Evolutionary conservation across 441 rosid genomes (phyloP).

Genomic region (Adansonia gregorii): DNA sequence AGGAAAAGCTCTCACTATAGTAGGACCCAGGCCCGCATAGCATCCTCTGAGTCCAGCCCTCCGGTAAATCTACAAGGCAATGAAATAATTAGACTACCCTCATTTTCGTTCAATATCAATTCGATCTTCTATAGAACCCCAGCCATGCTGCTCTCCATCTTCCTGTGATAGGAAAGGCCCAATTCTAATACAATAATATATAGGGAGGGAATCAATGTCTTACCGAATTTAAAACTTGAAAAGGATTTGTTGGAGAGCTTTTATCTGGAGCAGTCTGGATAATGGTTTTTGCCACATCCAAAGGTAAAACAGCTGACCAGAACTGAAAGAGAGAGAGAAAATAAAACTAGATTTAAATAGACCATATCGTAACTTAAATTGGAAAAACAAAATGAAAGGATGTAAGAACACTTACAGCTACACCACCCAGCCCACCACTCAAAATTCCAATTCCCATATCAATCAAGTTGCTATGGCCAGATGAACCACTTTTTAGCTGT

Average conservation of each 20-base stretch:
- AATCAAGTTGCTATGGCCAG: conserved; percentile 55
- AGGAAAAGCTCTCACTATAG: conserved; percentile 82
- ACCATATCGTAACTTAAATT: not conserved
- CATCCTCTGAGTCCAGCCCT: conserved; percentile 17
- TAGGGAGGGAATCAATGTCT: conserved; percentile 31
- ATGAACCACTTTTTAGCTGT: conserved; percentile 48
- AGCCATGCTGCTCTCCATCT: conserved; percentile 10
- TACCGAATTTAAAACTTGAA: conserved; percentile 69
- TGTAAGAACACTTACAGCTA: conserved; percentile 63
- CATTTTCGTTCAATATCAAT: not conserved
- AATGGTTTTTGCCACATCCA: conserved; percentile 90
- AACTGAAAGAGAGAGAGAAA: conserved; percentile 43
- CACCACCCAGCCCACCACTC: conserved; percentile 88
- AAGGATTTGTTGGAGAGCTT: conserved; percentile 63
- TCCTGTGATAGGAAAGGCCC: not conserved
- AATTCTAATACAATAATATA: not conserved
- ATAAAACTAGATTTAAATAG: conserved; percentile 18
- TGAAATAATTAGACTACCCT: conserved; percentile 5
- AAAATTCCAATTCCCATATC: conserved; percentile 79
- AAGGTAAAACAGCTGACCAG: conserved; percentile 80
- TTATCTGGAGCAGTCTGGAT: conserved; percentile 76
- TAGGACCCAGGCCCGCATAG: conserved; percentile 72
- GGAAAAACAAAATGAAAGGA: conserved; percentile 19
- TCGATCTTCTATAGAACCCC: not conserved
- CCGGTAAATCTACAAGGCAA: conserved; percentile 7